Percentiles rank a stretch among this genome's conserved stretches.
phyloP scores from a whole-genome alignment of 192 early-diverging fungal species.

The Umbelopsis vinacea region DNA sequence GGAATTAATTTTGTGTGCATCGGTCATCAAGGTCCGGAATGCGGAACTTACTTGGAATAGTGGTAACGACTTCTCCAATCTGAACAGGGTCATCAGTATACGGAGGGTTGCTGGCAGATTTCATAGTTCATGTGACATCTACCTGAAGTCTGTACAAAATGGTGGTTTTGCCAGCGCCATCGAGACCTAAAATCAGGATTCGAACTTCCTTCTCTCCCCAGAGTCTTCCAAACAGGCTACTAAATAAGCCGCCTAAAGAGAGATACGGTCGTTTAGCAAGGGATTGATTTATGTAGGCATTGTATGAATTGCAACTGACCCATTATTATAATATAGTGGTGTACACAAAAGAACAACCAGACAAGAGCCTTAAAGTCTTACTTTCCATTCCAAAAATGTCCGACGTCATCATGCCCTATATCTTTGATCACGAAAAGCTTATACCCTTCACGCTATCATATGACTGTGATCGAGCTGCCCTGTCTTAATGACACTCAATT shows the following conservation, averaged over 20 bases:
- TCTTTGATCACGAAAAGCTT: too few species aligned
- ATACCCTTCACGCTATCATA: too few species aligned
- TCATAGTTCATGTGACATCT: constrained; percentile 60
- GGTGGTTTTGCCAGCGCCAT: constrained; percentile 97
- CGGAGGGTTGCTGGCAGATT: neutral
- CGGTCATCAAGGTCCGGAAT: neutral
- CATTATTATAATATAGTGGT: constrained; percentile 1
- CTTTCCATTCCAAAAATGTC: constrained; percentile 1
- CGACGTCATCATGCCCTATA: constrained; percentile 14
- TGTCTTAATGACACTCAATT: too few species aligned
- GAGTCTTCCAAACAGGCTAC: constrained; percentile 72
- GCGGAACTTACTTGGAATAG: constrained; percentile 82
- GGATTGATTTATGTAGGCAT: too few species aligned
- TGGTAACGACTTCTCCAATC: constrained; percentile 96
- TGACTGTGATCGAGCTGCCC: too few species aligned
- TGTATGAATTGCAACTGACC: neutral
- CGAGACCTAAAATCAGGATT: constrained; percentile 94
- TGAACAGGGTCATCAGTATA: constrained; percentile 50
- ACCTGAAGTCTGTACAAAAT: constrained; percentile 95
- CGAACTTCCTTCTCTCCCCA: constrained; percentile 96
- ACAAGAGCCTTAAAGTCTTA: too few species aligned
- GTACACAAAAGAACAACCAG: neutral
- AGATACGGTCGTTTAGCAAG: neutral
- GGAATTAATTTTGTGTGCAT: neutral
- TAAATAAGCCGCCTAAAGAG: constrained; percentile 72